A percentile compares a stretch with the other conserved stretches of the same genome.
Evolutionary conservation across 768 basidiomycete species (phyloP).

Genomic region (Phaffia tasmanica): DNA sequence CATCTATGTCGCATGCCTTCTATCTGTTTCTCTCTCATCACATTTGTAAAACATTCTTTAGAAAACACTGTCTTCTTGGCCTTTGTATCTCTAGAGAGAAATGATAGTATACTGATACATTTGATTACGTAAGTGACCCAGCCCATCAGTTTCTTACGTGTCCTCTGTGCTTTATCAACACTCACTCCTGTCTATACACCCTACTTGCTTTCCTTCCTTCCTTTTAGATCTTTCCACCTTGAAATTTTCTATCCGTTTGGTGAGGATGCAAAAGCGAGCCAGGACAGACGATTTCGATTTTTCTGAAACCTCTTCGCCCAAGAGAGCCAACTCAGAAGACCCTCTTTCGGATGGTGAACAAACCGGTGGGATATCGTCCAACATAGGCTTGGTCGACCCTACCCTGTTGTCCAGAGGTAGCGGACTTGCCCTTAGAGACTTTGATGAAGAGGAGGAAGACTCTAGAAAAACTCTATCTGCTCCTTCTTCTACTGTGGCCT

Average conservation of each 20-base stretch:
- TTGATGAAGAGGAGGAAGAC: neutral
- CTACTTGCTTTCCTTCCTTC: neutral
- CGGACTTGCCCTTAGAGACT: neutral
- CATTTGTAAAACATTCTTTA: too few relatives aligned
- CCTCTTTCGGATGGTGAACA: slow-evolving; percentile 9
- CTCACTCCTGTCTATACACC: neutral
- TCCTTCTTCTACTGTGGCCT: neutral
- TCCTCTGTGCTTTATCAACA: neutral
- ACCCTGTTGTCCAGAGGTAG: slow-evolving; percentile 1
- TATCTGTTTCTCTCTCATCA: too few relatives aligned
- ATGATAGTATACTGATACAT: too few relatives aligned
- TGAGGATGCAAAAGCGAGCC: slow-evolving; percentile 18
- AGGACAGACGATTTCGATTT: neutral
- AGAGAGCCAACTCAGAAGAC: slow-evolving; percentile 23
- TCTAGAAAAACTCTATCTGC: neutral
- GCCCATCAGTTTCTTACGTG: too few relatives aligned
- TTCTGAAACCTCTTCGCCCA: slow-evolving; percentile 23
- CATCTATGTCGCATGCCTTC: too few relatives aligned
- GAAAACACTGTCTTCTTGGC: too few relatives aligned
- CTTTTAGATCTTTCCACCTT: neutral
- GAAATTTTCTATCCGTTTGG: too few relatives aligned
- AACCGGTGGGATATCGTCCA: neutral
- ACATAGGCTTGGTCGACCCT: neutral
- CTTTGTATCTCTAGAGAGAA: too few relatives aligned
- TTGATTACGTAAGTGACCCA: too few relatives aligned